phyloP scores from a whole-genome alignment of 1,284 basidiomycete genomes.

The Testicularia cyperi region DNA sequence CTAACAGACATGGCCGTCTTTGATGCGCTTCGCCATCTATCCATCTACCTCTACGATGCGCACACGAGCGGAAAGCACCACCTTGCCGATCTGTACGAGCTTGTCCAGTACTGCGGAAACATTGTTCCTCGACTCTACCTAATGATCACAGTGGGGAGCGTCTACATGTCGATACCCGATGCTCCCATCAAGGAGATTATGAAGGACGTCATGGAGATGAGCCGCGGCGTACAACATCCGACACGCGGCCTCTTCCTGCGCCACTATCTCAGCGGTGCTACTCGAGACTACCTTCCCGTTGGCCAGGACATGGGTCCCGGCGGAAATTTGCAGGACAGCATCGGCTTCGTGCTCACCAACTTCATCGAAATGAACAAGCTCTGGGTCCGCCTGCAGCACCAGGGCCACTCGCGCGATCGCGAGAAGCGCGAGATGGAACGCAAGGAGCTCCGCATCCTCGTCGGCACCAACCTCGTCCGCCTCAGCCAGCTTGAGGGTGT shows the following conservation, averaged over 20 bases:
- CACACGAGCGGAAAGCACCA: conserved; percentile 56
- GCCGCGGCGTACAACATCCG: conserved; percentile 59
- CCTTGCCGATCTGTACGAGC: conserved; percentile 58
- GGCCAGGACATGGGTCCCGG: conserved; percentile 51
- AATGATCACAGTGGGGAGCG: conserved; percentile 60
- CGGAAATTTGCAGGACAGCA: conserved; percentile 56
- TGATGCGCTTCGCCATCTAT: conserved; percentile 57
- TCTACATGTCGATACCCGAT: conserved; percentile 60
- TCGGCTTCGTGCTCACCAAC: conserved; percentile 59
- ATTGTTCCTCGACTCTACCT: conserved; percentile 59
- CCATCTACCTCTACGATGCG: conserved; percentile 58
- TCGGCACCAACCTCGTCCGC: conserved; percentile 60
- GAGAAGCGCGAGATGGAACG: conserved; percentile 59
- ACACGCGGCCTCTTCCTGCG: conserved; percentile 58
- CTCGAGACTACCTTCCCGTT: conserved; percentile 57
- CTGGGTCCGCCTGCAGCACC: conserved; percentile 59
- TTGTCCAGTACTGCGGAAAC: conserved; percentile 59
- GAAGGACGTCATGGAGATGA: conserved; percentile 60
- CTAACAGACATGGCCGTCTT: conserved; percentile 56
- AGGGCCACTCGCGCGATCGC: conserved; percentile 57
- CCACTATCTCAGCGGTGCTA: conserved; percentile 58
- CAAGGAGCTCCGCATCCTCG: conserved; percentile 57
- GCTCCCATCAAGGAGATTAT: conserved; percentile 60
- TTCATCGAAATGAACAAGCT: conserved; percentile 61
- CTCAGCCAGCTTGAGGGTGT: conserved; percentile 59